Base-by-base conservation (phyloP, 2,329 filamentous ascomycete genomes). In the Ascochyta viciae-villosae region DNA sequence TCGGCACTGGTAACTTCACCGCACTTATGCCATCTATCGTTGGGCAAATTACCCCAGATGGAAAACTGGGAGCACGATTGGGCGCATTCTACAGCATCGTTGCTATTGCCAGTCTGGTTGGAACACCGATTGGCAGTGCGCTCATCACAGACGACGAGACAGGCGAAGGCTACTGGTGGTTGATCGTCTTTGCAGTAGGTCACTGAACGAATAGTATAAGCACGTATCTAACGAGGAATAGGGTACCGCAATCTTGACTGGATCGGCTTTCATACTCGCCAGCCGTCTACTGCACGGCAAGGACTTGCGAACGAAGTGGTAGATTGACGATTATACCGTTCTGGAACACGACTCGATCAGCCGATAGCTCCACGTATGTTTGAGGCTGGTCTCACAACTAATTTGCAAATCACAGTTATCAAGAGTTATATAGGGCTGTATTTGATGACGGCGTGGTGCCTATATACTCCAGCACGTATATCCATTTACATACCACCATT, bases 21-120 rank as follows among this genome's bases (percentile, higher is more conserved):
- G 84, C 84, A 0, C 76, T 91, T 16, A 79, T 80, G 0, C 87
- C 89, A 0, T 82, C 87, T 0, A 77, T 89, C 13, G 78, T 92
- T 22, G 88, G 87, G 1, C 88, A 92, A 66, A 89, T 92, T 58
- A 87, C 85, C 1, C 87, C 90, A 41, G 83, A 91, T 34, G 80
- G 84, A 19, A 82, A 90, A 70, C 87, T 92, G 31, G 90, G 90
- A 13, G 83, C 87, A 1, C 81, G 89, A 6, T 86, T 83, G 2
- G 90, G 90, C 0, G 82, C 83, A 0, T 80, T 85, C 24, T 90
- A 89, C 68, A 82, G 85, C 15, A 71, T 87, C 42, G 80, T 87
- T 52, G 82, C 85, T 1, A 76, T 92, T 29, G 88, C 86, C 4
- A 87, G 86, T 1, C 76, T 93, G 46, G 86, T 85, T 0, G 87